These are phyloP conservation scores for Eremomyces bilateralis DNA, from an alignment of 495 filamentous ascomycete species.

Conservation along the genomic window DNA sequence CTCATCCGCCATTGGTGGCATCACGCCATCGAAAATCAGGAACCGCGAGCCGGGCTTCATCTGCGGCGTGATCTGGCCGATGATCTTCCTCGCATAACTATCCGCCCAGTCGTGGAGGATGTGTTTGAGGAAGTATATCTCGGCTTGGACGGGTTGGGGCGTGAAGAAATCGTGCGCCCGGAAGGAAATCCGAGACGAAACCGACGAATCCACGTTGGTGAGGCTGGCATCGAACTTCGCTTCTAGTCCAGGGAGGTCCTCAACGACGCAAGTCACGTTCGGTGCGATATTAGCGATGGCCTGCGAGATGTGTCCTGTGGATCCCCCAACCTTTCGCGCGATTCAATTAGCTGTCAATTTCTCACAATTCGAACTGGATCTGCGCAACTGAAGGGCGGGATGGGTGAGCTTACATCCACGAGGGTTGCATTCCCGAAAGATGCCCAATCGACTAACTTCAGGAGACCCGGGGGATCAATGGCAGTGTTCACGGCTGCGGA, in stretches of 20 bases:
- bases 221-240: slow-evolving; percentile 16
- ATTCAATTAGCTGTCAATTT: no score
- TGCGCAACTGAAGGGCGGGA: no score
- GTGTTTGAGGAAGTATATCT: slow-evolving; percentile 21
- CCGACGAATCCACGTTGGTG: slow-evolving; percentile 1
- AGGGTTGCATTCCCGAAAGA: not conserved
- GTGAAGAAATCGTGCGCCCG: slow-evolving; percentile 20
- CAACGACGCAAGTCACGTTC: slow-evolving; percentile 18
- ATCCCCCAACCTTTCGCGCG: slow-evolving; percentile 22
- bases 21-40: slow-evolving; percentile 7
- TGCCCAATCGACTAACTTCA: not conserved
- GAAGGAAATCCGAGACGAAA: slow-evolving; percentile 12
- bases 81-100: slow-evolving; percentile 14
- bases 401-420: not conserved
- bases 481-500: not conserved
- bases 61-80: slow-evolving; percentile 17
- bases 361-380: no score
- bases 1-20: not conserved
- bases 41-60: slow-evolving; percentile 17
- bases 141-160: slow-evolving; percentile 15
- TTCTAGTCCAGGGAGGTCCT: slow-evolving; percentile 17
- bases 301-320: slow-evolving; percentile 20
- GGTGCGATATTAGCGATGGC: slow-evolving; percentile 18
- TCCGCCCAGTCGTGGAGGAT: slow-evolving; percentile 27
- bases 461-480: not conserved